Evolutionary conservation across 139 green algal genomes (phyloP), one percentile per base, ranked within the genome.

Genomic region (Ettlia oleoabundans): DNA sequence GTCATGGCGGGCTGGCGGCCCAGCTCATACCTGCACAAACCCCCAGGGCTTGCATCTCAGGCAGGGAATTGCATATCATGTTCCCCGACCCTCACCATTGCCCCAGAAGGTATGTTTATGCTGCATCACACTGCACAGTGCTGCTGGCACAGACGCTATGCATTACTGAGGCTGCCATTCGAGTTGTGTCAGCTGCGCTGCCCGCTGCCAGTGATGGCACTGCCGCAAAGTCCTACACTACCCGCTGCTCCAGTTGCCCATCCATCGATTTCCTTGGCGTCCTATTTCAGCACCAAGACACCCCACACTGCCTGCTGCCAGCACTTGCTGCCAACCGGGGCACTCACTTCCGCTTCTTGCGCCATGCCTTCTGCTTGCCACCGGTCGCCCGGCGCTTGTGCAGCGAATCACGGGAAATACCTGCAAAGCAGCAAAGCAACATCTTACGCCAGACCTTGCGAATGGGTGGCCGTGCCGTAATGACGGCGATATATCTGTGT

Each of bases 261-360:
- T 58, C 47, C 47, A 58, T 58, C 47, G n/a, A n/a, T n/a, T n/a
- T n/a, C n/a, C n/a, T n/a, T n/a, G n/a, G n/a, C n/a, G n/a, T n/a
- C n/a, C n/a, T n/a, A n/a, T n/a, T n/a, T n/a, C n/a, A n/a, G n/a
- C n/a, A n/a, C n/a, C n/a, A n/a, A n/a, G n/a, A n/a, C n/a, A n/a
- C n/a, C n/a, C n/a, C n/a, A n/a, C n/a, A n/a, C n/a, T n/a, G n/a
- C n/a, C n/a, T n/a, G n/a, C n/a, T n/a, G n/a, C n/a, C n/a, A n/a
- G n/a, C n/a, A n/a, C n/a, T n/a, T 58, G 55, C 55, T 65, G 55
- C 15, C 5, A 28, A n/a, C 18, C 18, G 47, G 47, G 47, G 21
- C 15, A 65, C 95, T 92, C 83, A 99, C 97, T 99, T 99, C 85
- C 96, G 95, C 94, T 98, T 98, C 94, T 99, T 99, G 85, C 94